Conservation (phyloP, 148 eudicot species). For the Amaranthus palmeri region DNA sequence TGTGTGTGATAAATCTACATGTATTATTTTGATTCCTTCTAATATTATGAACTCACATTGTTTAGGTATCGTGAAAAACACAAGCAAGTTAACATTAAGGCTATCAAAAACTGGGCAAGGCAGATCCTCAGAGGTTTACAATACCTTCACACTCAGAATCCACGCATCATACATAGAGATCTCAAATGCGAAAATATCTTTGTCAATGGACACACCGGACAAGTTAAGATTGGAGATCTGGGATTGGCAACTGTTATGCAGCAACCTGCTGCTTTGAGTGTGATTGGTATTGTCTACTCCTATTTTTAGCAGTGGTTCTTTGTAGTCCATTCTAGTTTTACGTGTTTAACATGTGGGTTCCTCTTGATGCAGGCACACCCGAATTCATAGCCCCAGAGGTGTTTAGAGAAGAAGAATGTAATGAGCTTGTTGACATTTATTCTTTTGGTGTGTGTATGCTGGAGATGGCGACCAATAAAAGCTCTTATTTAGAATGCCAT, state of each 20-base stretch:
- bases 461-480: slow-evolving; percentile 77
- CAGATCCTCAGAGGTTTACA: slow-evolving; percentile 74
- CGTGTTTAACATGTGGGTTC: background rate
- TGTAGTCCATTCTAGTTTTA: background rate
- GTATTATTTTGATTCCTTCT: background rate
- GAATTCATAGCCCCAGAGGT: slow-evolving; percentile 98
- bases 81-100: slow-evolving; percentile 53
- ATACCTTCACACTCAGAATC: slow-evolving; percentile 64
- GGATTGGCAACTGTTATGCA: slow-evolving; percentile 78
- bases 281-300: slow-evolving; percentile 44
- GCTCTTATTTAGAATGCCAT: slow-evolving; percentile 75
- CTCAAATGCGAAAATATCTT: slow-evolving; percentile 83
- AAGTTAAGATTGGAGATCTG: slow-evolving; percentile 84
- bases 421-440: slow-evolving; percentile 79
- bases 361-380: slow-evolving; percentile 57
- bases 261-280: slow-evolving; percentile 56
- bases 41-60: background rate
- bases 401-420: slow-evolving; percentile 69
- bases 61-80: slow-evolving; percentile 75
- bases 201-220: slow-evolving; percentile 80
- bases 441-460: slow-evolving; percentile 90
- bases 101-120: slow-evolving; percentile 81
- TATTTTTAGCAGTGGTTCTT: background rate
- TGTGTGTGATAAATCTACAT: background rate
- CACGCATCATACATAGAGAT: slow-evolving; percentile 79